phyloP scores from a whole-genome alignment of 148 eudicot genomes.

The Suaeda aralocaspica region DNA sequence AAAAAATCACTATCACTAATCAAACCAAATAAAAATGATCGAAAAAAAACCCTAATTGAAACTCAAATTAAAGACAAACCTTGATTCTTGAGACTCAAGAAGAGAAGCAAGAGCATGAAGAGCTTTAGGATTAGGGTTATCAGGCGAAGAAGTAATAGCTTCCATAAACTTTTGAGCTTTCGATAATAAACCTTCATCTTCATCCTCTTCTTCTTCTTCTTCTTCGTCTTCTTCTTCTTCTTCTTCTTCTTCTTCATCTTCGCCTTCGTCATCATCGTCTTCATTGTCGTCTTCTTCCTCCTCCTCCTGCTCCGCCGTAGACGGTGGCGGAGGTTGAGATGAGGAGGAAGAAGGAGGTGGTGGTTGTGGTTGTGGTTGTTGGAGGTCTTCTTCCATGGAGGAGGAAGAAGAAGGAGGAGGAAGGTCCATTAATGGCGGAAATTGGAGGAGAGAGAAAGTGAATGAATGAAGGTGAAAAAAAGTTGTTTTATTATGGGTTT shows the following conservation, averaged over 20 bases:
- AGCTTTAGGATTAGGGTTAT: conserved; percentile 70
- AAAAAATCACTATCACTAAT: no score
- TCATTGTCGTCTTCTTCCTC: conserved; percentile 6
- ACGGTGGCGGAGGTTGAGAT: conserved; percentile 10
- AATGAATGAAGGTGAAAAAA: background rate
- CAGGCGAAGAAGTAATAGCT: conserved; percentile 53
- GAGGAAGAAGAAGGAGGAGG: conserved; percentile 4
- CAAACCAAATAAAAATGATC: no score
- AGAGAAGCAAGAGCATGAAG: conserved; percentile 84
- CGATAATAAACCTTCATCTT: conserved; percentile 45
- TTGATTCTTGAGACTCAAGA: conserved; percentile 77
- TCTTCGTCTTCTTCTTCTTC: conserved; percentile 33
- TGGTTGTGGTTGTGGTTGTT: background rate
- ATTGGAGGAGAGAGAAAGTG: background rate
- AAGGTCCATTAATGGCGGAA: conserved; percentile 1
- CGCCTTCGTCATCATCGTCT: conserved; percentile 27
- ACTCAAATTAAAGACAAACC: conserved; percentile 41
- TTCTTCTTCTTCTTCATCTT: conserved; percentile 44
- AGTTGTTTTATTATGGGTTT: background rate
- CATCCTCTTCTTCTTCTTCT: conserved; percentile 43
- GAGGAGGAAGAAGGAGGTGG: background rate
- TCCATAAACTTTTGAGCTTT: conserved; percentile 73
- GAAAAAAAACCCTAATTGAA: no score
- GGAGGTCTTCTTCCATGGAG: background rate
- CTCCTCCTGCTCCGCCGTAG: conserved; percentile 12